Conservation (phyloP, 805 yeast genomes). For the Zygosaccharomyces rouxii region DNA sequence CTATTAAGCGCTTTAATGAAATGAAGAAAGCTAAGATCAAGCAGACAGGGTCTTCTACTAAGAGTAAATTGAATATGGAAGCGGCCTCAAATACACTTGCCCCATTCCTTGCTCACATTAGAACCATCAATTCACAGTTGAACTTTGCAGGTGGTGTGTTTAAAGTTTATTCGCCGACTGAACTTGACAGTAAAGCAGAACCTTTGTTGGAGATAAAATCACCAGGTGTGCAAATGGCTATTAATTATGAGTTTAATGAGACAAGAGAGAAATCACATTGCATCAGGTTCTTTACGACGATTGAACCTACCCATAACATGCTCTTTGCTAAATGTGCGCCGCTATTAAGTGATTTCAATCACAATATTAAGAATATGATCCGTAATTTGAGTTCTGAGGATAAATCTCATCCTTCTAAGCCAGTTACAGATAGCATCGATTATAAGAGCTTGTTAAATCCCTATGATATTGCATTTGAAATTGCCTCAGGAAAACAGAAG, state of each 20-base stretch:
- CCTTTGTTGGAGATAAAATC: conserved; percentile 63
- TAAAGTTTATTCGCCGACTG: conserved; percentile 36
- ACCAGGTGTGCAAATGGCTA: conserved; percentile 63
- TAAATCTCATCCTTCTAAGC: conserved; percentile 7
- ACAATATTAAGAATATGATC: conserved; percentile 48
- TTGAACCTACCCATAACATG: conserved; percentile 60
- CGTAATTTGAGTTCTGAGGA: conserved; percentile 25
- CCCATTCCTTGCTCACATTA: conserved; percentile 25
- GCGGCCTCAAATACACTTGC: conserved; percentile 12
- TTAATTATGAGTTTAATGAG: conserved; percentile 43
- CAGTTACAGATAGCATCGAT: conserved; percentile 26
- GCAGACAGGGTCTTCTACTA: conserved; percentile 5
- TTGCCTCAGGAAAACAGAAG: conserved; percentile 68
- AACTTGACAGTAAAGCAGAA: conserved; percentile 37
- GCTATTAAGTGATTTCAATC: conserved; percentile 55
- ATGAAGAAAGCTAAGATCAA: conserved; percentile 21
- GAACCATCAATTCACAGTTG: conserved; percentile 48
- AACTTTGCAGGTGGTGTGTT: conserved; percentile 70
- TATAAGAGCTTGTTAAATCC: conserved; percentile 47
- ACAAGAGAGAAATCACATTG: conserved; percentile 22
- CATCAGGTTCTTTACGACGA: conserved; percentile 26
- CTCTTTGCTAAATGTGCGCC: conserved; percentile 76
- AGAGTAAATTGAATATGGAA: conserved; percentile 6
- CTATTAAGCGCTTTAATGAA: conserved; percentile 43
- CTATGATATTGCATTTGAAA: conserved; percentile 56